Base-by-base conservation (phyloP, 768 basidiomycete genomes). In the Astraeus odoratus region DNA sequence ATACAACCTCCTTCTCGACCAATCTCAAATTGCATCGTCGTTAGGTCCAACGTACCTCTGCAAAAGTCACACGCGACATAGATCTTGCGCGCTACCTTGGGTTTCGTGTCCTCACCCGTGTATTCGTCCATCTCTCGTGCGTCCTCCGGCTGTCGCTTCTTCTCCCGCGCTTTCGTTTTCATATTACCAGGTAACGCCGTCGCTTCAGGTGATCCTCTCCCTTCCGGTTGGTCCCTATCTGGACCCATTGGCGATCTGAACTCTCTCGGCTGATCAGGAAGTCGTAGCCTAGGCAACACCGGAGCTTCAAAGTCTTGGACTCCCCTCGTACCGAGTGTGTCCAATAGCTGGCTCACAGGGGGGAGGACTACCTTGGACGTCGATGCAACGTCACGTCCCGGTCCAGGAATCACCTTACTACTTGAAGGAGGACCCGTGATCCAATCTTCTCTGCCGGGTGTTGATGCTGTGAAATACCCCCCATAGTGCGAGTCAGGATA, bases 1-100 rank as follows among this genome's bases (percentile, higher is more conserved):
- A 5, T 39, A 8, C 22, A 7, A 20, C 29, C 22, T 19, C 24
- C 5, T 16, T 5, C 33, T 37, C 12, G 18, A 24, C 43, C 47
- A 41, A 47, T 26, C 22, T 16, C 33, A 12, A 25, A 19, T 15
- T 19, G 8, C 19, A 23, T n/a, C n/a, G 18, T 33, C 31, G 30
- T 42, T 35, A 42, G 23, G 12, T 13, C 8, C 42, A 20, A 57
- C 74, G 68, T 52, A 81, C 86, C 74, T 74, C 86, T 73, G 67
- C 86, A 89, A 60, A 86, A 86, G 63, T 83, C 70, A 66, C 86
- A 89, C 47, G 86, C 86, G 27, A 87, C 54, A 36, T 64, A 64
- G 47, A 64, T 66, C 51, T 64, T 64, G 29, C 56, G 56, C 4
- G 16, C 39, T 2, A 39, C 52, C 41, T 52, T 50, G 19, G 42